Conservation (phyloP, 192 early-diverging fungal genomes). For the Coemansia sp. region DNA sequence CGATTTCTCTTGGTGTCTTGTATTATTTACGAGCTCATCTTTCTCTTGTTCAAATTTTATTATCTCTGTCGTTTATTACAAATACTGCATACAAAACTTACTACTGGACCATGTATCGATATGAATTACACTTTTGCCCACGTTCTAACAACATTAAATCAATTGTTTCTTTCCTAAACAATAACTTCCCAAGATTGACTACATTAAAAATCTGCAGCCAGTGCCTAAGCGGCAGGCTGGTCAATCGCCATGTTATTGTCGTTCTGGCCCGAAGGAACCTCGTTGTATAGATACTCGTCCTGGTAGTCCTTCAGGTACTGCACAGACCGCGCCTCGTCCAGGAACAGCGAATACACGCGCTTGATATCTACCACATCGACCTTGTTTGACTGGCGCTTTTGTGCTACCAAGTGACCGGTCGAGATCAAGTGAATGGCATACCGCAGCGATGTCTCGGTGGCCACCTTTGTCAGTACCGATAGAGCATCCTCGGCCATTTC, state of each 20-base stretch:
- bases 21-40: conserved; percentile 1
- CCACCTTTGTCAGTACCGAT: conserved; percentile 85
- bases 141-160: neutral
- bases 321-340: conserved; percentile 96
- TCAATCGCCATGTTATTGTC: conserved; percentile 38
- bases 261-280: conserved; percentile 25
- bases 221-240: neutral
- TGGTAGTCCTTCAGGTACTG: conserved; percentile 94
- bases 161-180: neutral
- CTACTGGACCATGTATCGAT: neutral
- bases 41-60: neutral
- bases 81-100: neutral
- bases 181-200: neutral
- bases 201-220: too few relatives aligned
- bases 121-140: too few relatives aligned
- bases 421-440: conserved; percentile 97
- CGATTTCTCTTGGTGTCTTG: neutral
- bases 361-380: conserved; percentile 95
- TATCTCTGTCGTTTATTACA: neutral
- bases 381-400: conserved; percentile 80
- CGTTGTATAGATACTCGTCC: conserved; percentile 90
- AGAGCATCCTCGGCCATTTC: conserved; percentile 84
- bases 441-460: conserved; percentile 88
- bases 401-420: conserved; percentile 85
- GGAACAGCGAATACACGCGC: conserved; percentile 90